Percentiles rank a stretch among this genome's conserved stretches.
phyloP scores from a whole-genome alignment of 805 yeast species.

The Wickerhamiella siamensis region DNA sequence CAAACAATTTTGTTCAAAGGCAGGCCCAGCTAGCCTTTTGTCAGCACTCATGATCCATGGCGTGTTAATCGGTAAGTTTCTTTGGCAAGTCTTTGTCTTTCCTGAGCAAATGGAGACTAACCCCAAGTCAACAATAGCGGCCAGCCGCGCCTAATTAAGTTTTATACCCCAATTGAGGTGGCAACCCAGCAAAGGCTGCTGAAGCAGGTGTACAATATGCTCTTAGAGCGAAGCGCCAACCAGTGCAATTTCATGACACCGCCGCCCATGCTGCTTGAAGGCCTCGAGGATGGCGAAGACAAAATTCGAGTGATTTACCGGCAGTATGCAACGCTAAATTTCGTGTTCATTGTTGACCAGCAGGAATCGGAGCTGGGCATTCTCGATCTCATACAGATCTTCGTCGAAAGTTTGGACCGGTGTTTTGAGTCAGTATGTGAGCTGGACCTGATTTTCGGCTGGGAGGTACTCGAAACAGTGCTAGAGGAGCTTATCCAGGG shows the following conservation, averaged over 20 bases:
- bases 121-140: slow-evolving; percentile 78
- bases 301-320: slow-evolving; percentile 81
- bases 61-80: slow-evolving; percentile 56
- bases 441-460: slow-evolving; percentile 90
- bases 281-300: slow-evolving; percentile 50
- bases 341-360: slow-evolving; percentile 89
- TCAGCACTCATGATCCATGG: slow-evolving; percentile 95
- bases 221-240: slow-evolving; percentile 51
- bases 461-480: slow-evolving; percentile 92
- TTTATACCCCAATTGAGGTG: slow-evolving; percentile 82
- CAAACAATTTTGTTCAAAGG: too few relatives aligned
- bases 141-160: slow-evolving; percentile 74
- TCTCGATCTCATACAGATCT: slow-evolving; percentile 85
- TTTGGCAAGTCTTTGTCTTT: too few relatives aligned
- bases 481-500: slow-evolving; percentile 82
- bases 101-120: slow-evolving; percentile 7
- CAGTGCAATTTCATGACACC: slow-evolving; percentile 86
- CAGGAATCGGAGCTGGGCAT: slow-evolving; percentile 93
- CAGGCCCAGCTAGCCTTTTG: too few relatives aligned
- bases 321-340: slow-evolving; percentile 89
- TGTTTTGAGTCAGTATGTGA: slow-evolving; percentile 94
- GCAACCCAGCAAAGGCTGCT: slow-evolving; percentile 67
- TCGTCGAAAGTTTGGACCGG: slow-evolving; percentile 85
- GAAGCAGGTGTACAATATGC: slow-evolving; percentile 67
- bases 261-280: slow-evolving; percentile 52